Conservation (phyloP, 768 basidiomycete genomes). For the Calocybe gangraenosa region DNA sequence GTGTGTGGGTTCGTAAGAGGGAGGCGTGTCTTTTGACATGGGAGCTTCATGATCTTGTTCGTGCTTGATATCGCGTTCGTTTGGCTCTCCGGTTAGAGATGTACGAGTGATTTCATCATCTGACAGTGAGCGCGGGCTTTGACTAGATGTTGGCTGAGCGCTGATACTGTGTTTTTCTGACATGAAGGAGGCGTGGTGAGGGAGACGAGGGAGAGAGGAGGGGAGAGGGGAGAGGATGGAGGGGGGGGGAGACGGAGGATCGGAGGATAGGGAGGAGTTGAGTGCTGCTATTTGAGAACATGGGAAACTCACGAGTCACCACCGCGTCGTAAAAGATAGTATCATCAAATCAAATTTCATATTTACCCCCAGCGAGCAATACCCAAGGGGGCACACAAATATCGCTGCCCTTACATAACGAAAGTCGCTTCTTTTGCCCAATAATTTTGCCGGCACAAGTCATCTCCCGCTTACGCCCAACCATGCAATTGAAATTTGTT, state of each 20-base stretch:
- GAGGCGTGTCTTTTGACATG: background rate
- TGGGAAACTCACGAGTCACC: background rate
- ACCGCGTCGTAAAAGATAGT: background rate
- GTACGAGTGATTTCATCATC: slow-evolving; percentile 4
- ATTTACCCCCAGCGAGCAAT: slow-evolving; percentile 1
- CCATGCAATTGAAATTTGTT: background rate
- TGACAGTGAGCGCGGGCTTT: background rate
- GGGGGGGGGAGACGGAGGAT: background rate
- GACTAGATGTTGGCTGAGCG: background rate
- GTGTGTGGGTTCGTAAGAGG: background rate
- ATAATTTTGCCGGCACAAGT: slow-evolving; percentile 2
- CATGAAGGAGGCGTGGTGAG: slow-evolving; percentile 2
- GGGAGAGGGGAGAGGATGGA: background rate
- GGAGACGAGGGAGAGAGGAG: background rate
- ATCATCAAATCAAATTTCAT: slow-evolving; percentile 1
- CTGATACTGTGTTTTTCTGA: background rate
- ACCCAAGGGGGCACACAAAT: background rate
- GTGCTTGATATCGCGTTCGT: background rate
- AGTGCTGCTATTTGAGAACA: slow-evolving; percentile 11
- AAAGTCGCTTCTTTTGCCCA: background rate
- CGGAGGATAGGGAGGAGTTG: slow-evolving; percentile 1
- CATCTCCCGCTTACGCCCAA: slow-evolving; percentile 1
- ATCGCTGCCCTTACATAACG: slow-evolving; percentile 5
- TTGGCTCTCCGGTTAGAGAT: background rate
- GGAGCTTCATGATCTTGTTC: slow-evolving; percentile 1